phyloP scores from a whole-genome alignment of 768 basidiomycete genomes.

The Podaxis mareebaensis region DNA sequence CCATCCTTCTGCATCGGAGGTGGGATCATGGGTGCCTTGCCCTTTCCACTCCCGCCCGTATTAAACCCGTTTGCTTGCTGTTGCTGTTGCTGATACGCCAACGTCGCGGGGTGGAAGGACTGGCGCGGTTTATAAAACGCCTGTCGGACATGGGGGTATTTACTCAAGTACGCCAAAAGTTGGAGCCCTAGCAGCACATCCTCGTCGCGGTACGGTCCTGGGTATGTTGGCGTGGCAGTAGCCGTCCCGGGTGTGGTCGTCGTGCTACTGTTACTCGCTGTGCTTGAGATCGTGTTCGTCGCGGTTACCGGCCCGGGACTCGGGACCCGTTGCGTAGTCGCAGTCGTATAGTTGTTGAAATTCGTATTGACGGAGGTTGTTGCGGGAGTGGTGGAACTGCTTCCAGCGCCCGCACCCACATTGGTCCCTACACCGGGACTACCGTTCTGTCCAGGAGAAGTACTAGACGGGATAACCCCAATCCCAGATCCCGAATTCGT shows the following conservation, averaged over 20 bases:
- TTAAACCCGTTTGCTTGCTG: not conserved
- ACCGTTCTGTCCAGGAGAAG: not conserved
- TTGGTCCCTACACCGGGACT: not conserved
- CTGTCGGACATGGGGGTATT: slow-evolving; percentile 96
- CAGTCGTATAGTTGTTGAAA: slow-evolving; percentile 3
- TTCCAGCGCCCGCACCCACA: not conserved
- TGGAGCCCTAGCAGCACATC: slow-evolving; percentile 90
- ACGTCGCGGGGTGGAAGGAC: slow-evolving; percentile 80
- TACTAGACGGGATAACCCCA: not conserved
- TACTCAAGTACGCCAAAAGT: slow-evolving; percentile 93
- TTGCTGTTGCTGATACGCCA: slow-evolving; percentile 30
- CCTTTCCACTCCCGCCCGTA: slow-evolving; percentile 38
- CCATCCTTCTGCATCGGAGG: slow-evolving; percentile 14
- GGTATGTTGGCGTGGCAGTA: slow-evolving; percentile 30
- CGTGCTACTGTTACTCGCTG: slow-evolving; percentile 3
- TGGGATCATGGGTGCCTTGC: slow-evolving; percentile 38
- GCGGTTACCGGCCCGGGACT: slow-evolving; percentile 17
- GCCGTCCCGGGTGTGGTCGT: slow-evolving; percentile 28
- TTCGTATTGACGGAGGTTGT: not conserved
- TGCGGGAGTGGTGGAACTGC: not conserved
- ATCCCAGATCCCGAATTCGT: not conserved
- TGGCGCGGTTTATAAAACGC: slow-evolving; percentile 88
- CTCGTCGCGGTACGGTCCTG: slow-evolving; percentile 88
- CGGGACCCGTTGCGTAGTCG: slow-evolving; percentile 1
- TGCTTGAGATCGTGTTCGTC: slow-evolving; percentile 25